Base-by-base conservation (phyloP, 1,284 basidiomycete genomes). In the Ustilago trichophora region DNA sequence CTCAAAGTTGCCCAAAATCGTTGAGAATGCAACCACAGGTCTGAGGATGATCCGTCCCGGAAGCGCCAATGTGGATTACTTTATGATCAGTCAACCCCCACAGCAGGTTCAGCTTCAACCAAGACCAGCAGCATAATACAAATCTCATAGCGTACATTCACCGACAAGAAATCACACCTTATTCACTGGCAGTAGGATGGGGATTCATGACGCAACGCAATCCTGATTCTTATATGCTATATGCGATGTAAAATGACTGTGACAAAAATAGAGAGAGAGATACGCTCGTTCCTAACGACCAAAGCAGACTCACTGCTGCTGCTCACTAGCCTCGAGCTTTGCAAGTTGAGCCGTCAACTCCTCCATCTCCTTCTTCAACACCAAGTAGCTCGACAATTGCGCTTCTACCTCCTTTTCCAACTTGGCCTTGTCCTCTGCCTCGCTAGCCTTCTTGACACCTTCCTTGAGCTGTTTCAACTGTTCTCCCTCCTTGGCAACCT, bases 401-500 rank as follows among this genome's bases (percentile, higher is more conserved):
- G 46, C 41, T 9, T 60, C 59, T 11, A 57, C 47, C 38, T 63
- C 33, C 38, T 54, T 51, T 16, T 64, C 65, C 44, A 63, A 29
- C 42, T 63, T 59, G n/a, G 71, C 72, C 54, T 72, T 67, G 26
- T 65, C 59, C 58, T 72, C 67, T 15, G 68, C 65, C 38, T 49
- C 42, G 15, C 59, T 53, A 21, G 73, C 56, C 41, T 50, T 56
- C 43, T 60, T 55, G 10, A 72, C 54, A 0, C 49, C 56, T 18
- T 58, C 67, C 59, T 78, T 78, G 41, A 69, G 48, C 53, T 68
- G 37, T 31, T 75, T 66, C 22, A 80, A 59, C 37, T 33, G 34
- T 13, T 75, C 72, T 15, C 64, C 76, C 62, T 80, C 70, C 13
- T 16, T 38, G 32, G 72, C 69, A 2, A 77, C 73, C 42, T 70